A percentile compares a stretch with the other conserved stretches of the same genome.
These are phyloP conservation scores for Cryptococcus maquisensis DNA, from an alignment of 1,284 basidiomycete genomes.

Conservation along the genomic window DNA sequence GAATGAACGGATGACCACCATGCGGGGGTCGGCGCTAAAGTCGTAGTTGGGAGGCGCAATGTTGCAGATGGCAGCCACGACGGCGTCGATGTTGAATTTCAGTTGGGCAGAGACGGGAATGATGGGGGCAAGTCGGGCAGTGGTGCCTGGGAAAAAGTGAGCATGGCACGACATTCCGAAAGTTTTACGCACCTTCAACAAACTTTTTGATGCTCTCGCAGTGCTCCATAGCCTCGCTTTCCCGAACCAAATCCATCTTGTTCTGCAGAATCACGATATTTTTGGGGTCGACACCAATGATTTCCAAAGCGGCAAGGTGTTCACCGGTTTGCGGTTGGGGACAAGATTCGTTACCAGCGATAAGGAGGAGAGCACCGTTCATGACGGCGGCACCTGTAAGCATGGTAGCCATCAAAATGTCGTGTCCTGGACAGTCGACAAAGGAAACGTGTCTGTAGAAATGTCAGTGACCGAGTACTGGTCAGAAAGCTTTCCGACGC, in stretches of 20 bases:
- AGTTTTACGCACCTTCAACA: slow-evolving; percentile 67
- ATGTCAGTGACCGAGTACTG: not conserved
- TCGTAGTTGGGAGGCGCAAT: slow-evolving; percentile 92
- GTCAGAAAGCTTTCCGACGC: slow-evolving; percentile 6
- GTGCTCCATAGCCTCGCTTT: slow-evolving; percentile 84
- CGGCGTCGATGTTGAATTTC: slow-evolving; percentile 99
- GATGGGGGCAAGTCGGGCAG: slow-evolving; percentile 94
- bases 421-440: slow-evolving; percentile 85
- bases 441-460: slow-evolving; percentile 79
- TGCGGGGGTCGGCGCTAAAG: slow-evolving; percentile 82
- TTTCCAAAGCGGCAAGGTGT: slow-evolving; percentile 96
- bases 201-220: slow-evolving; percentile 89
- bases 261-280: slow-evolving; percentile 98
- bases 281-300: slow-evolving; percentile 84
- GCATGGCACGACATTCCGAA: not conserved
- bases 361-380: slow-evolving; percentile 92
- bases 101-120: slow-evolving; percentile 98
- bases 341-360: slow-evolving; percentile 97
- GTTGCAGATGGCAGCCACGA: slow-evolving; percentile 96
- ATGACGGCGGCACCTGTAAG: slow-evolving; percentile 99
- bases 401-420: slow-evolving; percentile 98
- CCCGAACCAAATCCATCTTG: slow-evolving; percentile 93
- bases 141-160: slow-evolving; percentile 64
- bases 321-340: slow-evolving; percentile 98
- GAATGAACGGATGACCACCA: slow-evolving; percentile 99